Conservation (phyloP, 768 basidiomycete species). For the Boletus speciosus region DNA sequence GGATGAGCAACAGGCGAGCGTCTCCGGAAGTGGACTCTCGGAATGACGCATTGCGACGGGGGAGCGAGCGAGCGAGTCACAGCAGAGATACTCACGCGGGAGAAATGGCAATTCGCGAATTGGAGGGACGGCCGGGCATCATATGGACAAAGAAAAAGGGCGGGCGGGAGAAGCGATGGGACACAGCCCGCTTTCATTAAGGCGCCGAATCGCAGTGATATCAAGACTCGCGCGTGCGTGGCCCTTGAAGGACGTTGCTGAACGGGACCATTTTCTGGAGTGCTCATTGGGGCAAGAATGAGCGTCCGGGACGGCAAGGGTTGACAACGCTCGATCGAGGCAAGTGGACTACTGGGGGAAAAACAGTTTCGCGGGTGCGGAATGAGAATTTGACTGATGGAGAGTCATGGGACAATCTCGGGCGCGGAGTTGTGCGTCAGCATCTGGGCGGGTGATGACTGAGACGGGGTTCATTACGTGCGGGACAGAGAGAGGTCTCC, state of each 20-base stretch:
- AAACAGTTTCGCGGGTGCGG: conserved; percentile 9
- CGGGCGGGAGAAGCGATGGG: not conserved
- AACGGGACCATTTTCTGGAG: not conserved
- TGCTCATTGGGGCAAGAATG: not conserved
- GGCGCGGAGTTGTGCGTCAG: conserved; percentile 6
- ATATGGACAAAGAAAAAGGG: not conserved
- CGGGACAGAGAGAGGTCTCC: not conserved
- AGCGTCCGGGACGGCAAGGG: not conserved
- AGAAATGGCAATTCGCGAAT: not conserved
- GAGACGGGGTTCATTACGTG: not conserved
- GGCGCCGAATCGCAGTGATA: not conserved
- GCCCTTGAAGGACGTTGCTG: no score
- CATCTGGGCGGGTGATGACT: not conserved
- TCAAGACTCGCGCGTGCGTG: not conserved
- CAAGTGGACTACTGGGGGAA: not conserved
- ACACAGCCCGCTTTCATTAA: conserved; percentile 21
- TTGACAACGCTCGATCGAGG: conserved; percentile 4
- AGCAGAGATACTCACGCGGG: not conserved
- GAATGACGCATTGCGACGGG: not conserved
- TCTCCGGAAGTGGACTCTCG: not conserved
- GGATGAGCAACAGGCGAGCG: not conserved
- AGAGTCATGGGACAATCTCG: not conserved
- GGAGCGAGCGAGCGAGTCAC: not conserved
- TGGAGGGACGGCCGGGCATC: conserved; percentile 2
- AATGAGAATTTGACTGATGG: not conserved